Conservation (phyloP, 441 rosid species). For the Aleurites moluccanus region DNA sequence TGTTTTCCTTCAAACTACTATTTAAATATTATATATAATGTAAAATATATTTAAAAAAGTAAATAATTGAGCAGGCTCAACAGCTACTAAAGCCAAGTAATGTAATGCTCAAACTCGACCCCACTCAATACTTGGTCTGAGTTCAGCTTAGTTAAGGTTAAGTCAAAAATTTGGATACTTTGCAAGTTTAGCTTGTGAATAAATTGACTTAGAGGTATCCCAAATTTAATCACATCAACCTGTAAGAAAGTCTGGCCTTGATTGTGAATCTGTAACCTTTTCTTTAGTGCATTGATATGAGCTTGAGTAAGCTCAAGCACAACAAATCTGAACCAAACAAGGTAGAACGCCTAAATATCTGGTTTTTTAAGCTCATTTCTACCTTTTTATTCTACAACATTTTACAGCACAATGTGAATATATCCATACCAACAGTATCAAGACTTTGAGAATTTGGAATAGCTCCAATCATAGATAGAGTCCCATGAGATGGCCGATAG, state of each 20-base stretch:
- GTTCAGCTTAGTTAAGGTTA: no score
- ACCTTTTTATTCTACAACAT: constrained; percentile 8
- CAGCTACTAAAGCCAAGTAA: not conserved
- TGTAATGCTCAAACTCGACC: not conserved
- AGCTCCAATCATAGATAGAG: constrained; percentile 68
- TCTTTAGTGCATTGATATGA: not conserved
- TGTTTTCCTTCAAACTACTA: not conserved
- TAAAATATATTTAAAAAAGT: not conserved
- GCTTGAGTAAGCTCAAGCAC: not conserved
- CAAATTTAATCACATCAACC: not conserved
- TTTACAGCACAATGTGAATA: constrained; percentile 17
- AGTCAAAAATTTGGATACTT: not conserved
- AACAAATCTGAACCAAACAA: not conserved
- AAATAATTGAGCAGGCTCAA: not conserved
- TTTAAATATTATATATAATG: not conserved
- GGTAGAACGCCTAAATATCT: not conserved
- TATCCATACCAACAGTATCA: constrained; percentile 73
- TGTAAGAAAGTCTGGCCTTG: not conserved
- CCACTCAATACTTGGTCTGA: not conserved
- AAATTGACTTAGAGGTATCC: not conserved
- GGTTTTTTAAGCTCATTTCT: not conserved
- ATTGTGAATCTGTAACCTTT: not conserved
- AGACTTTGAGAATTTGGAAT: constrained; percentile 84
- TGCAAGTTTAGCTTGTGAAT: not conserved
- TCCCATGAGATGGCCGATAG: constrained; percentile 88